Base-by-base conservation (phyloP, 169 alveolate species). In the Besnoitia besnoiti region DNA sequence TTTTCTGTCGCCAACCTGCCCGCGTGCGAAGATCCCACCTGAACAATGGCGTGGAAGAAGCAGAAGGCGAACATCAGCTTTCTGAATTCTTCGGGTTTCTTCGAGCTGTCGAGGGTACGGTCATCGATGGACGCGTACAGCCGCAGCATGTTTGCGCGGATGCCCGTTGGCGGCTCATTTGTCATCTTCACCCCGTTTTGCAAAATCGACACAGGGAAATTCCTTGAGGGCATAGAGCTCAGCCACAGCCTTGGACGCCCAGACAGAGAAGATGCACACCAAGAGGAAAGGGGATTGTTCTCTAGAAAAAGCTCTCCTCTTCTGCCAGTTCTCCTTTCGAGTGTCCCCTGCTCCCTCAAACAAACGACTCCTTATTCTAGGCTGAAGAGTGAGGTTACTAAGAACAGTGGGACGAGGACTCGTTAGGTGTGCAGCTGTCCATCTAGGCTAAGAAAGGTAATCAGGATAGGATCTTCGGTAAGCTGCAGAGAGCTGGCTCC, bases 21-120 rank as follows among this genome's bases (percentile, higher is more conserved):
- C 44, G 24, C 42, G 44, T 33, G 82, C n/a, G 7, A 27, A 19
- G 19, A 1, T n/a, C 98, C 85, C 92, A 97, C 98, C 96, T 97
- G 98, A 5, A 98, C 98, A 80, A 98, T 97, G 27, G 99, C 99
- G 95, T 98, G 99, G 98, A 98, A 98, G 97, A 98, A 98, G 95
- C 98, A 97, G 95, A 98, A 97, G 42, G 98, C 99, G 91, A 98
- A 98, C 62, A 97, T 95, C 42, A 98, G 94, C 47, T 95, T 96
- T 95, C 97, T 97, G 96, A 95, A 97, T 61, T 94, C 96, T 85
- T 98, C 98, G 89, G 98, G 98, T 96, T 97, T 97, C 35, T 92
- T 89, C 61, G 98, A 96, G 40, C 96, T 97, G 88, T 59, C 59
- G 85, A 93, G 90, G 67, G 51, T 79, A 27, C 91, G 91, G 76